Evolutionary conservation across 2,329 filamentous ascomycete species (phyloP).

Genomic region (Leptographium lundbergii): DNA sequence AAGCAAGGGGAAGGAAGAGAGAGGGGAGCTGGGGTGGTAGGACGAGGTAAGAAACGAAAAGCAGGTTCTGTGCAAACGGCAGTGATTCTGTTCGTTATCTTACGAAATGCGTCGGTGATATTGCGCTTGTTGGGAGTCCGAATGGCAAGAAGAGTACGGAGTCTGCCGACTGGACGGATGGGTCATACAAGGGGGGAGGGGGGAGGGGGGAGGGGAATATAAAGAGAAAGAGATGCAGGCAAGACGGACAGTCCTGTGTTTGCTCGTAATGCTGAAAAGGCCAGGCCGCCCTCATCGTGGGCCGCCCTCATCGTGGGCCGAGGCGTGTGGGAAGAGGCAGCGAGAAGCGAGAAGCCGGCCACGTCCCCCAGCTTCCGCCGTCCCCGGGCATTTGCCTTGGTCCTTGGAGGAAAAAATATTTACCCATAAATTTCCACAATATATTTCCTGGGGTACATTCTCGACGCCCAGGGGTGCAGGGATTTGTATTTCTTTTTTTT

Average conservation of each 20-base stretch:
- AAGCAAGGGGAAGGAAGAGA: not conserved
- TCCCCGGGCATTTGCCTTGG: not conserved
- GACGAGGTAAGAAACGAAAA: not conserved
- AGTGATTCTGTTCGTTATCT: not conserved
- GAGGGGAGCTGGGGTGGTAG: not conserved
- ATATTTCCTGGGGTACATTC: conserved; percentile 1
- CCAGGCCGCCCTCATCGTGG: not conserved
- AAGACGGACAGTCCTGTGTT: not conserved
- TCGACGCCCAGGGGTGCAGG: not conserved
- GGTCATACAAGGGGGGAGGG: not conserved
- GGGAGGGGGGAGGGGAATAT: not conserved
- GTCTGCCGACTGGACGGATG: no score
- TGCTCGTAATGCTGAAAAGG: not conserved
- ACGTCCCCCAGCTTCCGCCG: not conserved
- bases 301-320: not conserved
- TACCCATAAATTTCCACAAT: not conserved
- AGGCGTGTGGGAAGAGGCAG: not conserved
- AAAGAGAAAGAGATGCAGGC: not conserved
- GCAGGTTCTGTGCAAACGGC: not conserved
- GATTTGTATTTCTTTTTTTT: not conserved
- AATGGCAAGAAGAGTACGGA: not conserved
- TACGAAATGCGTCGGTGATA: not conserved
- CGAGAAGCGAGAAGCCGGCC: not conserved
- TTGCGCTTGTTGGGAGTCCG: not conserved
- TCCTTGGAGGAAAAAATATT: not conserved